Percentiles rank a stretch among this genome's conserved stretches.
Evolutionary conservation across 1,284 basidiomycete genomes (phyloP).

Genomic region (Papiliotrema fonsecae): DNA sequence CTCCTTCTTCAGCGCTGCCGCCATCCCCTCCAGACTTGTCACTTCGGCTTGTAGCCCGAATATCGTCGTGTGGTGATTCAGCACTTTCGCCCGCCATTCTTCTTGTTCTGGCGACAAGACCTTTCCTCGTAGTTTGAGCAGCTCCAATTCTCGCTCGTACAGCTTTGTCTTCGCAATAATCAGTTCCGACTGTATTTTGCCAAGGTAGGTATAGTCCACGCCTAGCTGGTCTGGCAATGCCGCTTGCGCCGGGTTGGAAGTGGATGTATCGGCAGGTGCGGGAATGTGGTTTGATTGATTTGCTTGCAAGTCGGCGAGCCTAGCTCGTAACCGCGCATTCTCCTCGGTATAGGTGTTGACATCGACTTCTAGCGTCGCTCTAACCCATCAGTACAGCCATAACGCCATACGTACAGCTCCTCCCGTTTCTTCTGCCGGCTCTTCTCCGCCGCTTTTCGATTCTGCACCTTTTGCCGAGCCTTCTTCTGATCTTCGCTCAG

Average conservation of each 20-base stretch:
- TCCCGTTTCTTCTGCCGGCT: conserved; percentile 41
- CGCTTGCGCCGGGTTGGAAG: neutral
- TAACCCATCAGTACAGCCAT: conserved; percentile 9
- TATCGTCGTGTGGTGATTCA: neutral
- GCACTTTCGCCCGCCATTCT: neutral
- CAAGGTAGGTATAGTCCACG: conserved; percentile 27
- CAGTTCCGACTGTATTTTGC: conserved; percentile 30
- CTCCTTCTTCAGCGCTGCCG: conserved; percentile 26
- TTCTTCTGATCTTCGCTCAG: conserved; percentile 35
- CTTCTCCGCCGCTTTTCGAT: conserved; percentile 41
- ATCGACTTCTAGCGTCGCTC: conserved; percentile 34
- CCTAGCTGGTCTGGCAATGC: neutral
- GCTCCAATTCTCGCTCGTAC: conserved; percentile 19
- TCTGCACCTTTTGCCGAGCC: conserved; percentile 38
- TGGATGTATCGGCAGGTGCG: neutral
- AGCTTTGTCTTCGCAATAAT: conserved; percentile 16
- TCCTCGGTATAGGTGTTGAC: conserved; percentile 39
- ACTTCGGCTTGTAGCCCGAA: conserved; percentile 21
- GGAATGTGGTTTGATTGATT: conserved; percentile 1
- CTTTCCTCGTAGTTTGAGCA: conserved; percentile 6
- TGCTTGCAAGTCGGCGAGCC: conserved; percentile 26
- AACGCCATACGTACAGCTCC: conserved; percentile 31
- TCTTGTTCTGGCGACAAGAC: neutral
- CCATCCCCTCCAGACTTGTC: conserved; percentile 23
- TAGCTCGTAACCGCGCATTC: conserved; percentile 33